Conservation (phyloP, 345 rosid species). For the Hypericum perforatum region DNA sequence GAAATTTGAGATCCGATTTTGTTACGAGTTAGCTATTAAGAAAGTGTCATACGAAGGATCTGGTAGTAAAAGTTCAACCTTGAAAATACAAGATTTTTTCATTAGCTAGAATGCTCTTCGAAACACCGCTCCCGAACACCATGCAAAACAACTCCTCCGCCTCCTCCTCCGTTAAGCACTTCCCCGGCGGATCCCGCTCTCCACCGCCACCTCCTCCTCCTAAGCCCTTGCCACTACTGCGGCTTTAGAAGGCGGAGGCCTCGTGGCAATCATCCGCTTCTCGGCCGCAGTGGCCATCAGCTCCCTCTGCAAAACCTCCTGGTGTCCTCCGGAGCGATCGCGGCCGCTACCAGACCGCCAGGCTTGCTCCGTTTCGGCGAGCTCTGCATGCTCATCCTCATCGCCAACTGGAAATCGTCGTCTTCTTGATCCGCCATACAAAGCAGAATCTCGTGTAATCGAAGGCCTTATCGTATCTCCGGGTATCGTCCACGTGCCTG, state of each 20-base stretch:
- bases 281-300: conserved; percentile 98
- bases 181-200: conserved; percentile 20
- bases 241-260: conserved; percentile 20
- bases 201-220: conserved; percentile 21
- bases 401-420: conserved; percentile 76
- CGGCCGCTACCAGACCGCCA: conserved; percentile 36
- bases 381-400: conserved; percentile 85
- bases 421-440: conserved; percentile 95
- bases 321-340: conserved; percentile 49
- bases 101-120: conserved; percentile 47
- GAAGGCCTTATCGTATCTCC: too few species aligned
- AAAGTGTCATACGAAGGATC: too few species aligned
- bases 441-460: background rate
- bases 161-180: conserved; percentile 32
- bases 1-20: too few species aligned
- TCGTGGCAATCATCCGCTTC: conserved; percentile 56
- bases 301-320: conserved; percentile 69
- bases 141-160: conserved; percentile 57
- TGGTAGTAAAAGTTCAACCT: too few species aligned
- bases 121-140: conserved; percentile 65
- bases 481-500: too few species aligned
- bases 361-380: conserved; percentile 86
- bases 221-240: conserved; percentile 12
- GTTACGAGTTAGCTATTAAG: too few species aligned
- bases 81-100: too few species aligned